These are phyloP conservation scores for Castanopsis chinensis DNA, from an alignment of 306 rosid genomes.

Conservation along the genomic window DNA sequence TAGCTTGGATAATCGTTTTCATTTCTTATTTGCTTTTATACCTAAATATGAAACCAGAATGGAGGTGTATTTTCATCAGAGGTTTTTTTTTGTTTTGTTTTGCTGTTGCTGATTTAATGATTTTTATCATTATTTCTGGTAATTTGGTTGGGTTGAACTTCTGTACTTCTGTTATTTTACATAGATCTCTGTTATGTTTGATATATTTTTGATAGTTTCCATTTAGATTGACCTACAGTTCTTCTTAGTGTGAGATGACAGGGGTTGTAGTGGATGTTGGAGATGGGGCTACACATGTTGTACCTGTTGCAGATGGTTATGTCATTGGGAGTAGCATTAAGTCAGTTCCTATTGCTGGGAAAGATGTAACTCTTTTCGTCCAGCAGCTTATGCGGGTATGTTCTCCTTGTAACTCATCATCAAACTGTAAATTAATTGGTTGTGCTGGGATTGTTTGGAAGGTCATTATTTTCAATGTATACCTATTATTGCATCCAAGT, in stretches of 20 bases:
- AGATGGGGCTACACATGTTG: slow-evolving; percentile 94
- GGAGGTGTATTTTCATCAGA: neutral
- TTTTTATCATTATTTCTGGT: neutral
- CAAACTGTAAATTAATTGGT: slow-evolving; percentile 1
- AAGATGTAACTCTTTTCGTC: slow-evolving; percentile 86
- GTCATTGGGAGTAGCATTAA: slow-evolving; percentile 98
- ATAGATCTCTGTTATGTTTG: neutral
- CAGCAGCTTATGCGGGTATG: slow-evolving; percentile 98
- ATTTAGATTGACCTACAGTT: slow-evolving; percentile 47
- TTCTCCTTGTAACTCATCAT: slow-evolving; percentile 12
- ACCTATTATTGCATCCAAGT: slow-evolving; percentile 3
- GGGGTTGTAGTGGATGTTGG: slow-evolving; percentile 98
- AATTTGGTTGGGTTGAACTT: neutral
- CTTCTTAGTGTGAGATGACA: slow-evolving; percentile 98
- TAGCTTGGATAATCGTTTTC: neutral
- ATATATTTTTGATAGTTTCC: slow-evolving; percentile 4
- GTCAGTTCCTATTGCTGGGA: slow-evolving; percentile 91
- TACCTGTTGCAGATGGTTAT: slow-evolving; percentile 98
- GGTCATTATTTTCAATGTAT: neutral
- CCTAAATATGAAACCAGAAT: neutral
- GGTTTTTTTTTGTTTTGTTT: neutral
- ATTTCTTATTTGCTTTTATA: neutral
- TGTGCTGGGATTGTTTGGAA: slow-evolving; percentile 3
- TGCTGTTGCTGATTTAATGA: neutral
- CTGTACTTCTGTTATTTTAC: neutral